phyloP scores from a whole-genome alignment of 108 stramenopile genomes.

The Cyclostephanos tholiformis region DNA sequence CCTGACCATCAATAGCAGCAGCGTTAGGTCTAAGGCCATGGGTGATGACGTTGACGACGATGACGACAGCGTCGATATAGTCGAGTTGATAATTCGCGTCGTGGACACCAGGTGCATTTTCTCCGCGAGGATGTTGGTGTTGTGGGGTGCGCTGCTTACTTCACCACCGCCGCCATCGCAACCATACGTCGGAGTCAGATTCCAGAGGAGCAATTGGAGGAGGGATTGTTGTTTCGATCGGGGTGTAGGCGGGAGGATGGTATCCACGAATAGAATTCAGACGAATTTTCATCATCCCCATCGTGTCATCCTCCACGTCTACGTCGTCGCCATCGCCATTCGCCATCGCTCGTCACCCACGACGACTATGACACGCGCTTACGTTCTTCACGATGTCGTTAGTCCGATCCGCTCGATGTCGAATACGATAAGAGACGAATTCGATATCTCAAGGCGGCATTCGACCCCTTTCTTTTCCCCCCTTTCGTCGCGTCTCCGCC shows the following conservation, averaged over 20 bases:
- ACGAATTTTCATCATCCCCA: conserved; percentile 6
- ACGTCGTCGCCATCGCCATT: conserved; percentile 10
- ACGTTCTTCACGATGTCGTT: neutral
- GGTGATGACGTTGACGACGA: conserved; percentile 3
- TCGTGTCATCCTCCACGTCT: no score
- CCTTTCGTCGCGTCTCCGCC: no score
- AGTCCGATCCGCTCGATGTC: conserved; percentile 53
- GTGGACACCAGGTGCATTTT: conserved; percentile 55
- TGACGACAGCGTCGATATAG: conserved; percentile 17
- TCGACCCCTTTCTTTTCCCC: no score
- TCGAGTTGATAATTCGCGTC: conserved; percentile 43
- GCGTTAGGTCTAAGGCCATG: conserved; percentile 54
- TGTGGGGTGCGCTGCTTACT: conserved; percentile 43
- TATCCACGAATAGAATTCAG: conserved; percentile 61
- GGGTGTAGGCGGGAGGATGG: conserved; percentile 77
- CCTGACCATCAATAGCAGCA: conserved; percentile 81
- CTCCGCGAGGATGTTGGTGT: conserved; percentile 69
- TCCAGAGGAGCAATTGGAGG: conserved; percentile 1
- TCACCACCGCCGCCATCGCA: neutral
- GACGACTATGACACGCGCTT: neutral
- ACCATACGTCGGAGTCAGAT: no score
- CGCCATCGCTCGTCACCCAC: neutral
- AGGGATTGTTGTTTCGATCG: conserved; percentile 76
- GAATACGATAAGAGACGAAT: conserved; percentile 73
- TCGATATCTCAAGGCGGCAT: conserved; percentile 62